phyloP scores from a whole-genome alignment of 2,329 filamentous ascomycete genomes.

The Colletotrichum sidae region DNA sequence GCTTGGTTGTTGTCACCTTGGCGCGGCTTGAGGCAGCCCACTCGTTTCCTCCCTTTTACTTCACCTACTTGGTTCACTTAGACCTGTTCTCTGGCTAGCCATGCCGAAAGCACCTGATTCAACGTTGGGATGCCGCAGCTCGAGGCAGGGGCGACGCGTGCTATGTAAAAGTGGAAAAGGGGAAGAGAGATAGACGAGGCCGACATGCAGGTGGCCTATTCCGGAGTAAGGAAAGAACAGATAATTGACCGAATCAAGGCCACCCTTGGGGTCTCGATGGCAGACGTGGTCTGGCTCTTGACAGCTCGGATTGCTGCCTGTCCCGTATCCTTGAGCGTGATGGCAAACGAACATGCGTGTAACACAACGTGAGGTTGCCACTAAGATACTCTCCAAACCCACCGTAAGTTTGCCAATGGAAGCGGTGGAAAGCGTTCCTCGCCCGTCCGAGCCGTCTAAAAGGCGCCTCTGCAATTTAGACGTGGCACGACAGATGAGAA shows the following conservation, averaged over 20 bases:
- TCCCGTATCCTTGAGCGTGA: slow-evolving; percentile 2
- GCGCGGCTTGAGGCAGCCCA: neutral
- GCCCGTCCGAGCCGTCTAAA: too few species aligned
- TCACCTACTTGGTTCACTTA: neutral
- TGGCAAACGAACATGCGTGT: neutral
- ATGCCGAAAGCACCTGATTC: neutral
- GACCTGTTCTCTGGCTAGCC: neutral
- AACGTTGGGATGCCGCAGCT: neutral
- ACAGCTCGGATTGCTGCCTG: slow-evolving; percentile 4
- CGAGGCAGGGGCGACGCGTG: neutral
- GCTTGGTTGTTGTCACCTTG: neutral
- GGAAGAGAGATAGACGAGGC: neutral
- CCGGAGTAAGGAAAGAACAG: neutral
- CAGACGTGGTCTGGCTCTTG: slow-evolving; percentile 1
- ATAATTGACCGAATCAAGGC: neutral
- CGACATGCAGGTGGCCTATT: slow-evolving; percentile 5
- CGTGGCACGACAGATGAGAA: too few species aligned
- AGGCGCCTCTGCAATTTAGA: too few species aligned
- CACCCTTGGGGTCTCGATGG: neutral
- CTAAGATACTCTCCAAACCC: neutral
- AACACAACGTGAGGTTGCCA: slow-evolving; percentile 11
- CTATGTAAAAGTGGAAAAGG: neutral
- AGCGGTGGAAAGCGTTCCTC: too few species aligned
- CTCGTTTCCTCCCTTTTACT: slow-evolving; percentile 9
- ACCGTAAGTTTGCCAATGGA: slow-evolving; percentile 9